Percentiles rank a stretch among this genome's conserved stretches.
Conservation (phyloP, 2,329 filamentous ascomycete species). For the Tolypocladium guangdongense region DNA sequence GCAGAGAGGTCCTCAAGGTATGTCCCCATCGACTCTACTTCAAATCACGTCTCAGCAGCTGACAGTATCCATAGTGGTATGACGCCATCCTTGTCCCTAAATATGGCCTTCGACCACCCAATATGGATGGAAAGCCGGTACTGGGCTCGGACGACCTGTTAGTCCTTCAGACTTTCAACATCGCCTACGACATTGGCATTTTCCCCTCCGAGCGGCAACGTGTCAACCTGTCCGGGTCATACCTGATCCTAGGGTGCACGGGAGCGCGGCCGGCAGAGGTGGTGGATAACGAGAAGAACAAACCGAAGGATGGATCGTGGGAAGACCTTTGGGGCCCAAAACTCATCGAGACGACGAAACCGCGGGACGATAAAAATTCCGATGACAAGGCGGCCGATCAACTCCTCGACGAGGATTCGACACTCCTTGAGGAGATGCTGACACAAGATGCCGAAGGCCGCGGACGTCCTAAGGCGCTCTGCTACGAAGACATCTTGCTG, state of each 20-base stretch:
- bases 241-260: slow-evolving; percentile 16
- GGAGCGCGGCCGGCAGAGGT: slow-evolving; percentile 17
- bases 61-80: slow-evolving; percentile 8
- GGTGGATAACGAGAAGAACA: slow-evolving; percentile 15
- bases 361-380: slow-evolving; percentile 1
- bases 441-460: slow-evolving; percentile 1
- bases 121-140: slow-evolving; percentile 13
- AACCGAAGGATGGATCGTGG: slow-evolving; percentile 5
- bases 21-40: no score
- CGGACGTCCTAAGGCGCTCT: slow-evolving; percentile 16
- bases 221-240: slow-evolving; percentile 12
- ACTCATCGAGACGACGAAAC: neutral
- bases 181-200: slow-evolving; percentile 14
- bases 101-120: slow-evolving; percentile 12
- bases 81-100: slow-evolving; percentile 8
- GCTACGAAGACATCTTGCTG: slow-evolving; percentile 18
- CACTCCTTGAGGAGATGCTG: slow-evolving; percentile 12
- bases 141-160: slow-evolving; percentile 10
- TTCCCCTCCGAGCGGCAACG: slow-evolving; percentile 12
- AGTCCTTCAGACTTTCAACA: slow-evolving; percentile 17
- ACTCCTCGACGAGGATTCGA: slow-evolving; percentile 9
- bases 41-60: no score
- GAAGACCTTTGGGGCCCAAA: no score
- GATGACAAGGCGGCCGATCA: slow-evolving; percentile 5
- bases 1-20: slow-evolving; percentile 16